phyloP scores from a whole-genome alignment of 2,329 filamentous ascomycete species.

The Fusarium metavorans region DNA sequence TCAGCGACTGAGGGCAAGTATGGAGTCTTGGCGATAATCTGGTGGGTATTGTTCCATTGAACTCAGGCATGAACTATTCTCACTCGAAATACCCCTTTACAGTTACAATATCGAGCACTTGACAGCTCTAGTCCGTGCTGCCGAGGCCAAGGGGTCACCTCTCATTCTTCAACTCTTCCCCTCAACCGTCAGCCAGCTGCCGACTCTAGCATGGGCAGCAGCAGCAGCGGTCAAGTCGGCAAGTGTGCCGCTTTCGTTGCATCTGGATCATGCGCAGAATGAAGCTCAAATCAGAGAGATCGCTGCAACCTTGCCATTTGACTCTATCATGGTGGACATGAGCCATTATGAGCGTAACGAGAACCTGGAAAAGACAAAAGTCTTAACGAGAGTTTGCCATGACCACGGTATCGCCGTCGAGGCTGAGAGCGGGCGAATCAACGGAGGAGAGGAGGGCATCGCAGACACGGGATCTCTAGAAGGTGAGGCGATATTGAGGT shows the following conservation, averaged over 20 bases:
- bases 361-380: slow-evolving; percentile 6
- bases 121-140: neutral
- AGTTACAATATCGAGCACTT: neutral
- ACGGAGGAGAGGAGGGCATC: slow-evolving; percentile 75
- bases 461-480: slow-evolving; percentile 65
- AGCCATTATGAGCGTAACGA: slow-evolving; percentile 1
- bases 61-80: neutral
- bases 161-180: neutral
- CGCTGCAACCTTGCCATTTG: neutral
- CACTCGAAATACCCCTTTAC: neutral
- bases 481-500: slow-evolving; percentile 43
- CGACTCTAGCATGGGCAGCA: neutral
- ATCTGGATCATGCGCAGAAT: neutral
- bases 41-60: neutral
- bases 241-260: neutral
- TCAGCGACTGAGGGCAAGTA: neutral
- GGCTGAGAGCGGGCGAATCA: slow-evolving; percentile 39
- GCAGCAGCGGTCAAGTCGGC: neutral
- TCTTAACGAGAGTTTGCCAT: neutral
- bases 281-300: neutral
- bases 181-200: neutral
- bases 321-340: slow-evolving; percentile 25
- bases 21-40: neutral
- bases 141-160: neutral
- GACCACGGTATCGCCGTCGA: slow-evolving; percentile 20